phyloP scores from a whole-genome alignment of 257 asterid species.

The Plantago elongata region DNA sequence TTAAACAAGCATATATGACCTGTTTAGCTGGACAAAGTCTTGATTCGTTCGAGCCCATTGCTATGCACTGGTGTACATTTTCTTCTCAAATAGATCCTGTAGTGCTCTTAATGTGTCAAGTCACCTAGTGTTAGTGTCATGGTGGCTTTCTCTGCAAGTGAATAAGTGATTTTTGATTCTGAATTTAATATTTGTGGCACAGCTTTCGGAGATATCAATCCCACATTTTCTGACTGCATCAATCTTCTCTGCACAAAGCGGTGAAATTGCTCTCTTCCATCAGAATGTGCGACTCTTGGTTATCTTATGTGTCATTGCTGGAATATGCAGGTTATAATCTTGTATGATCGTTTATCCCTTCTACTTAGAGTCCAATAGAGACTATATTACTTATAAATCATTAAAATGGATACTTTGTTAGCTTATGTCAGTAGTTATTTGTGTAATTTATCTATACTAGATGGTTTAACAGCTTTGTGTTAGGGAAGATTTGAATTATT shows the following conservation, averaged over 20 bases:
- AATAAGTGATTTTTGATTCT: constrained; percentile 15
- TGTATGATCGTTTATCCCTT: constrained; percentile 59
- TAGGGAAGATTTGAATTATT: constrained; percentile 7
- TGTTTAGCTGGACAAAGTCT: no score
- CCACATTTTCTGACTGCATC: constrained; percentile 89
- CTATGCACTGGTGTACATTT: background rate
- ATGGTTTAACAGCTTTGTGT: constrained; percentile 8
- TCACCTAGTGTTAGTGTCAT: background rate
- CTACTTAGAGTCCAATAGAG: constrained; percentile 24
- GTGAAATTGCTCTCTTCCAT: constrained; percentile 54
- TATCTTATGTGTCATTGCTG: constrained; percentile 60
- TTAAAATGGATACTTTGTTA: constrained; percentile 11
- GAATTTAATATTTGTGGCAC: constrained; percentile 26
- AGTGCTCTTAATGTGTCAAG: background rate
- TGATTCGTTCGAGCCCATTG: no score
- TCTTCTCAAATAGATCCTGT: background rate
- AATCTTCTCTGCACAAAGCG: constrained; percentile 87
- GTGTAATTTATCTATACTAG: background rate
- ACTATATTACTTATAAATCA: constrained; percentile 12
- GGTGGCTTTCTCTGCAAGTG: background rate
- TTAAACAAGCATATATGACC: no score
- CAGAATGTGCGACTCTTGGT: constrained; percentile 65
- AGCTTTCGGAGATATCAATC: constrained; percentile 86
- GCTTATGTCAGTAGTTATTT: constrained; percentile 9
- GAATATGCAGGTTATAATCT: constrained; percentile 87